These are phyloP conservation scores for Phytophthora fragariae DNA, from an alignment of 352 stramenopile species.

Conservation along the genomic window DNA sequence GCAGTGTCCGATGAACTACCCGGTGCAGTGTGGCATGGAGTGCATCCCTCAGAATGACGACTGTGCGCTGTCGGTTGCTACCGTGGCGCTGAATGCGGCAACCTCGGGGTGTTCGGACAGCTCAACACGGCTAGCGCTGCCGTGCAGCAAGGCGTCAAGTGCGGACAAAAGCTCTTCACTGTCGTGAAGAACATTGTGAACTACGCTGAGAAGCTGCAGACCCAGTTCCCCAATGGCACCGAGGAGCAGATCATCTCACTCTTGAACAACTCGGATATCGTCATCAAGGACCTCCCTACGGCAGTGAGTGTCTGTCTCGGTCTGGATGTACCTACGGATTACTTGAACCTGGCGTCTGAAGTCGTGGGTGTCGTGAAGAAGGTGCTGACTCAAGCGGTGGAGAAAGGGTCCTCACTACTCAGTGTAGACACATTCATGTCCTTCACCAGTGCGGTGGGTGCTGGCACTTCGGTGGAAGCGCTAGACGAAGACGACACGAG, in stretches of 20 bases:
- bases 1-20: conserved; percentile 74
- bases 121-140: conserved; percentile 46
- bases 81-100: conserved; percentile 56
- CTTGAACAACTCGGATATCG: conserved; percentile 64
- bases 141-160: conserved; percentile 60
- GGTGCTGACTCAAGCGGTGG: conserved; percentile 43
- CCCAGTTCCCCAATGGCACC: conserved; percentile 50
- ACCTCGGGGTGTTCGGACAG: conserved; percentile 60
- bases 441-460: conserved; percentile 31
- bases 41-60: conserved; percentile 73
- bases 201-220: conserved; percentile 46
- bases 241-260: conserved; percentile 55
- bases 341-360: conserved; percentile 42
- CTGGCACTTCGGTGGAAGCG: conserved; percentile 27
- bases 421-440: conserved; percentile 44
- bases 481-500: conserved; percentile 28
- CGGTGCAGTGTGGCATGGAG: conserved; percentile 75
- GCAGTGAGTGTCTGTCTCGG: conserved; percentile 60
- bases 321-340: conserved; percentile 37
- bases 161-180: conserved; percentile 54
- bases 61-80: conserved; percentile 56
- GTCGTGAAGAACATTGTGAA: conserved; percentile 47
- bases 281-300: conserved; percentile 53
- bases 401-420: conserved; percentile 42
- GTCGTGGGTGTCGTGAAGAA: conserved; percentile 45